Evolutionary conservation across 345 rosid genomes (phyloP), one percentile per base, ranked within the genome.

Genomic region (Arabis alpina): DNA sequence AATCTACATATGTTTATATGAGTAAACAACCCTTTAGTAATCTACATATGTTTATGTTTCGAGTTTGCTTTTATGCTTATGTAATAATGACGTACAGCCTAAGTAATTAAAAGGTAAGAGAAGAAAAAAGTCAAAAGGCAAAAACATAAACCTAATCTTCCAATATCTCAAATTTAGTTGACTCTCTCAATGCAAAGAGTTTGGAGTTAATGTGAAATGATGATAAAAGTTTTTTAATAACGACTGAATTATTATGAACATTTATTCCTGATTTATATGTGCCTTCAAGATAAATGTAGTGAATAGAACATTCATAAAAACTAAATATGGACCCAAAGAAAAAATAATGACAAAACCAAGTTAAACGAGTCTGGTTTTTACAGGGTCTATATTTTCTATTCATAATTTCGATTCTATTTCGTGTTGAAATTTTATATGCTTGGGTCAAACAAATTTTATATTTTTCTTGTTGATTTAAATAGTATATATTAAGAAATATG

Each of bases 101-200:
- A 54, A 75, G 59, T 45, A 61, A 54, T 25, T 53, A 49, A 67
- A 75, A 50, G 47, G 27, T 3, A 8, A 13, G 10, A 34, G 61
- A 49, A 39, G 61, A 62, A 9, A 69, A 69, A 75, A 48, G 75
- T 69, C 75, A 76, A 76, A 69, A 55, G 59, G 58, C 32, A 23
- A 64, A 64, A 61, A 56, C 47, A 55, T 54, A 69, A 75, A 75
- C 79, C 79, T 70, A 76, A 76, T 64, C 71, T 39, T 70, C 79
- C 79, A 76, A 62, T 68, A 75, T 62, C 61, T 63, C 48, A 51
- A 2, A 52, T 3, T 58, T 66, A 8, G 71, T 75, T 69, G 79
- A 69, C 65, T 61, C 42, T 44, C 57, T 60, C 56, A 25, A 60
- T 36, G 9, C 10, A 30, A 16, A 4, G 0, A 4, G 0, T 16